phyloP scores from a whole-genome alignment of 306 rosid species.

The Arachis stenosperma region DNA sequence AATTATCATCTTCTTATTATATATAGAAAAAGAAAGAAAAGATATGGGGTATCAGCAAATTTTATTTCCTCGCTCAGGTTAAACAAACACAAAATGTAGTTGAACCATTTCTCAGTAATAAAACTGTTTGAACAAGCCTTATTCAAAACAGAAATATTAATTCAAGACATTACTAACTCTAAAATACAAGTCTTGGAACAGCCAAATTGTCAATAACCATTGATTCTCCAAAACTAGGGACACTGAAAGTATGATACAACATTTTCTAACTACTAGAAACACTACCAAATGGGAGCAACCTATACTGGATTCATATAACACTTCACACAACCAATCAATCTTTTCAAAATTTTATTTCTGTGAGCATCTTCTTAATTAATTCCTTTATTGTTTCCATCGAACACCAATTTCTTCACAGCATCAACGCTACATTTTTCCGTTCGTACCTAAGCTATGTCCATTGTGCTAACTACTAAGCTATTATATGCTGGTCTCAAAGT shows the following conservation, averaged over 20 bases:
- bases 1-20: too few relatives aligned
- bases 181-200: conserved; percentile 3
- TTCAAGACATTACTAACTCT: not conserved
- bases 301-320: not conserved
- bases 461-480: conserved; percentile 17
- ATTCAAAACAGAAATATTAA: not conserved
- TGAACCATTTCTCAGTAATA: not conserved
- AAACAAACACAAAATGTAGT: not conserved
- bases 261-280: not conserved
- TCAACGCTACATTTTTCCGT: too few relatives aligned
- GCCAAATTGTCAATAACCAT: conserved; percentile 12
- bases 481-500: not conserved
- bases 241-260: not conserved
- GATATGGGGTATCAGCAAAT: not conserved
- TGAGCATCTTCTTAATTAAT: too few relatives aligned
- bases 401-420: too few relatives aligned
- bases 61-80: not conserved
- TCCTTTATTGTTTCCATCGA: too few relatives aligned
- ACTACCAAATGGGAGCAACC: not conserved
- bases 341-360: too few relatives aligned
- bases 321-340: too few relatives aligned
- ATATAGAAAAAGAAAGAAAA: not conserved
- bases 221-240: conserved; percentile 32
- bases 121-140: not conserved
- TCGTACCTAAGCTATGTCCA: too few relatives aligned